A percentile compares a stretch with the other conserved stretches of the same genome.
Evolutionary conservation across 2,329 filamentous ascomycete species (phyloP).

Genomic region (Colletotrichum neosansevieriae): DNA sequence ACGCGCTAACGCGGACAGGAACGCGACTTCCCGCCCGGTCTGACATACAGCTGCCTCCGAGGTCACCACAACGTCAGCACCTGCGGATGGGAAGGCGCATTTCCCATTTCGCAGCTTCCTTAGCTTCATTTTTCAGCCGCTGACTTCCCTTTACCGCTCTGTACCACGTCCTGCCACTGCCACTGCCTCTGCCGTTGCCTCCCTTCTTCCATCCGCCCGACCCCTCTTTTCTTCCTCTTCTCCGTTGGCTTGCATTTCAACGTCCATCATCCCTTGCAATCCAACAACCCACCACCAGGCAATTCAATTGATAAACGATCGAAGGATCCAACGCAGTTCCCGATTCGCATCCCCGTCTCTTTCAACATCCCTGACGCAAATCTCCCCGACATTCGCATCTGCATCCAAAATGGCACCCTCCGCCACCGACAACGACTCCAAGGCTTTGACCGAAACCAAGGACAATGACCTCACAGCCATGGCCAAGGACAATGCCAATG

Average conservation of each 20-base stretch:
- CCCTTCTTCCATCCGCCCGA: neutral
- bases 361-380: neutral
- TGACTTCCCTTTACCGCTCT: neutral
- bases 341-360: neutral
- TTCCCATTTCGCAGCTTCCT: neutral
- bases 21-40: slow-evolving; percentile 15
- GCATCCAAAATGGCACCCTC: slow-evolving; percentile 10
- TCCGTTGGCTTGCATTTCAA: neutral
- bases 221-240: neutral
- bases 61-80: slow-evolving; percentile 13
- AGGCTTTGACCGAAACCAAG: slow-evolving; percentile 39
- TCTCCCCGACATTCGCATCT: neutral
- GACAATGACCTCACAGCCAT: slow-evolving; percentile 43
- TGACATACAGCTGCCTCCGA: neutral
- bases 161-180: neutral
- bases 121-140: neutral
- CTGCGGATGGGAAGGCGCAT: neutral
- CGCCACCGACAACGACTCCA: slow-evolving; percentile 42
- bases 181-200: neutral
- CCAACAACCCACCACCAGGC: neutral
- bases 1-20: slow-evolving; percentile 2
- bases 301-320: slow-evolving; percentile 13
- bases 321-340: neutral
- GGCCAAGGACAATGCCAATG: slow-evolving; percentile 51
- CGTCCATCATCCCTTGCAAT: slow-evolving; percentile 11